A percentile compares a stretch with the other conserved stretches of the same genome.
Evolutionary conservation across 129 eudicot species (phyloP).

Genomic region (Sambucus nigra): DNA sequence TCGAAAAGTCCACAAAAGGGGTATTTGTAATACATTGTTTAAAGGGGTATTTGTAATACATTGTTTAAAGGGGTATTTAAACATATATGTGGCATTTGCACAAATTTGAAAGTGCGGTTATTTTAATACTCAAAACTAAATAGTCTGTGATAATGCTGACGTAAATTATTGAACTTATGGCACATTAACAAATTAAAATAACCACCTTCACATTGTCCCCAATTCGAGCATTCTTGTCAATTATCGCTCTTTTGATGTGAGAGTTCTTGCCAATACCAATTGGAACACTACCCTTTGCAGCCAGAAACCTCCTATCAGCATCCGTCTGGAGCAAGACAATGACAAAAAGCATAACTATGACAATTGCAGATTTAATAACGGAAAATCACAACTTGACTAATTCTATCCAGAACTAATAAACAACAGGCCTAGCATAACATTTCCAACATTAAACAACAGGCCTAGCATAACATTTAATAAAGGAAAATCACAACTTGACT

Average conservation of each 20-base stretch:
- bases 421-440: no score
- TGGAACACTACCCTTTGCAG: conserved; percentile 81
- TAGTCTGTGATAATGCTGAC: not conserved
- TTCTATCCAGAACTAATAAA: not conserved
- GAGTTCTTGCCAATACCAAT: conserved; percentile 83
- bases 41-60: no score
- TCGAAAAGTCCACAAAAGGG: no score
- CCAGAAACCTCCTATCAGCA: conserved; percentile 66
- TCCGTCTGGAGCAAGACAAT: conserved; percentile 51
- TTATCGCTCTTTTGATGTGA: conserved; percentile 86
- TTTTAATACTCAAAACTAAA: not conserved
- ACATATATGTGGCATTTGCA: no score
- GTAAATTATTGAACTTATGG: no score
- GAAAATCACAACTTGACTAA: not conserved
- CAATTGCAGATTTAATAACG: not conserved
- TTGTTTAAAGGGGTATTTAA: no score
- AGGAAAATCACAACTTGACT: not conserved
- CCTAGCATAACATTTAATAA: not conserved
- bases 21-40: no score
- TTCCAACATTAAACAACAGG: no score
- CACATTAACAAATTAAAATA: not conserved
- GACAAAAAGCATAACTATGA: not conserved
- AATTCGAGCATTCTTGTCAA: conserved; percentile 90
- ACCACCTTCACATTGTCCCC: conserved; percentile 87
- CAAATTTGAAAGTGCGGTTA: no score